Evolutionary conservation across 1,284 basidiomycete species (phyloP).

Genomic region (Athelia psychrophila): DNA sequence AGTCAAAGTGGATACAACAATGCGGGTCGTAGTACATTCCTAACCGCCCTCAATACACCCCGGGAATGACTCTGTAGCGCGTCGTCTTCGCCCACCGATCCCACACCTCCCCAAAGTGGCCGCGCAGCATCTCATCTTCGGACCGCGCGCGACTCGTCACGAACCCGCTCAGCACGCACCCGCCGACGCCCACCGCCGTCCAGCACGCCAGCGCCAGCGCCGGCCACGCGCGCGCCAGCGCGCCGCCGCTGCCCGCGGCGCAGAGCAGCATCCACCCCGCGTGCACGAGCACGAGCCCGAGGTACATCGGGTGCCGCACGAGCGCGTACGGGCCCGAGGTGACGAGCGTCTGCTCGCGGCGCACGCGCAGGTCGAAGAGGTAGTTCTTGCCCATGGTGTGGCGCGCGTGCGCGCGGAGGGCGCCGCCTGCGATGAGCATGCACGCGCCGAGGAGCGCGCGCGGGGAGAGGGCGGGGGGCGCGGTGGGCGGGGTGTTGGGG

Average conservation of each 20-base stretch:
- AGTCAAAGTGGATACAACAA: too few relatives aligned
- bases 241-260: not conserved
- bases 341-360: constrained; percentile 20
- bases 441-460: not conserved
- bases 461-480: too few relatives aligned
- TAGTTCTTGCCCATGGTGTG: constrained; percentile 18
- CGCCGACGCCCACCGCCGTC: not conserved
- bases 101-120: not conserved
- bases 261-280: too few relatives aligned
- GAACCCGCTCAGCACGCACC: not conserved
- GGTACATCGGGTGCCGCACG: constrained; percentile 28
- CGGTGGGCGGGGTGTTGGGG: too few relatives aligned
- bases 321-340: constrained; percentile 22
- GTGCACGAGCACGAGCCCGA: constrained; percentile 5
- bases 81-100: not conserved
- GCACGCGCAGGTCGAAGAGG: constrained; percentile 25
- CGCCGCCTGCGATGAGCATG: constrained; percentile 4
- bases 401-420: constrained; percentile 19
- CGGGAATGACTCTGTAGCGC: too few relatives aligned
- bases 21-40: too few relatives aligned
- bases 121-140: not conserved
- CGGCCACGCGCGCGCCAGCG: not conserved
- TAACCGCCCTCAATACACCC: too few relatives aligned
- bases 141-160: not conserved
- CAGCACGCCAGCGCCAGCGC: not conserved